Evolutionary conservation across 2,329 filamentous ascomycete species (phyloP).

Genomic region (Alternaria dauci): DNA sequence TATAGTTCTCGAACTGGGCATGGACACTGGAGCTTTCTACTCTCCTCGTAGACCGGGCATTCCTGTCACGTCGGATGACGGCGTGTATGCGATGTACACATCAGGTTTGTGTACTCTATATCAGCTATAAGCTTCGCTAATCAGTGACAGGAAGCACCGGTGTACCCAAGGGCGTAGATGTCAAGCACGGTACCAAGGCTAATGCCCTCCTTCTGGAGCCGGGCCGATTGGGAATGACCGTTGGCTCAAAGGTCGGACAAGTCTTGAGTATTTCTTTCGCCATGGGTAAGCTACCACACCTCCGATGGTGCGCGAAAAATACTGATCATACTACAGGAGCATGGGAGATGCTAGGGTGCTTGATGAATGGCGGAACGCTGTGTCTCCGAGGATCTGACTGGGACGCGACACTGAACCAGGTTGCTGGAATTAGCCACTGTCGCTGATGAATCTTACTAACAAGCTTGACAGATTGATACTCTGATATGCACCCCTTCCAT

Average conservation of each 20-base stretch:
- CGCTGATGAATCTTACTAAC: conserved; percentile 9
- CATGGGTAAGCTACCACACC: conserved; percentile 61
- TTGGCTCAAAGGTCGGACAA: conserved; percentile 63
- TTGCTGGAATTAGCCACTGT: conserved; percentile 33
- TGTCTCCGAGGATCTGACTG: conserved; percentile 62
- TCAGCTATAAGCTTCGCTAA: conserved; percentile 8
- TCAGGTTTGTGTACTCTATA: conserved; percentile 46
- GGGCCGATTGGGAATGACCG: conserved; percentile 60
- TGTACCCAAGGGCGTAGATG: conserved; percentile 66
- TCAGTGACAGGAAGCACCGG: conserved; percentile 59
- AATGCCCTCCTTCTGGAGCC: conserved; percentile 63
- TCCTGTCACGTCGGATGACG: conserved; percentile 31
- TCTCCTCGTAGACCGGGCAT: conserved; percentile 29
- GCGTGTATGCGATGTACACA: conserved; percentile 60
- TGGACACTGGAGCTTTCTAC: conserved; percentile 22
- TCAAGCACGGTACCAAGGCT: conserved; percentile 64
- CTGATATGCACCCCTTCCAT: conserved; percentile 66
- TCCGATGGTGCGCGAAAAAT: not conserved
- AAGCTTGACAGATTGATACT: conserved; percentile 56
- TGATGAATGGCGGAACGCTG: conserved; percentile 67
- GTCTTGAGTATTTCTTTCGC: conserved; percentile 68
- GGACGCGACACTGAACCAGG: conserved; percentile 58
- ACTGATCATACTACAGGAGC: conserved; percentile 54
- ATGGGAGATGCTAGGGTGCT: conserved; percentile 66
- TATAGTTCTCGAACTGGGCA: conserved; percentile 28